A percentile compares a stretch with the other conserved stretches of the same genome.
Conservation (phyloP, 2,329 filamentous ascomycete species). For the Paraconiothyrium brasiliense region DNA sequence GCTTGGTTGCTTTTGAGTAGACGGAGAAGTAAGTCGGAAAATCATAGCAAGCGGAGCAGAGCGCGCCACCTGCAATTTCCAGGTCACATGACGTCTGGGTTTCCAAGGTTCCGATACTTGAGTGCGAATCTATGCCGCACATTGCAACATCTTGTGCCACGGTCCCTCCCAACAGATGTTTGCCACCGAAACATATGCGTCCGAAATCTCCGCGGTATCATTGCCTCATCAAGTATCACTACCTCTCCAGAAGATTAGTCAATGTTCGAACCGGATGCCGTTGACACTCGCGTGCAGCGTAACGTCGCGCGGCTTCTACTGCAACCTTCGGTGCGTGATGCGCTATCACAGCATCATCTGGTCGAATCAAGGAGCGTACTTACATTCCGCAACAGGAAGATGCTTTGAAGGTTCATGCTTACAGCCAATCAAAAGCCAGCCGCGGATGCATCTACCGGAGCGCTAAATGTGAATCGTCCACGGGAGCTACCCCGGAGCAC, state of each 20-base stretch:
- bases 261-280: neutral
- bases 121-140: neutral
- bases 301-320: constrained; percentile 1
- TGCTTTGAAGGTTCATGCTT: neutral
- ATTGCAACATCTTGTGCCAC: neutral
- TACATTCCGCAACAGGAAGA: neutral
- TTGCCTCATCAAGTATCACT: neutral
- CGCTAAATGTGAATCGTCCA: neutral
- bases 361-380: neutral
- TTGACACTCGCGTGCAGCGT: neutral
- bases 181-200: neutral
- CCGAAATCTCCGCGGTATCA: neutral
- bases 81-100: neutral
- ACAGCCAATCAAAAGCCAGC: neutral
- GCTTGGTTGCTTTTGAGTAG: constrained; percentile 17
- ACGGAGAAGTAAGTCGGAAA: neutral
- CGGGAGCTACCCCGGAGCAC: constrained; percentile 5
- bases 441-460: constrained; percentile 1
- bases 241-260: neutral
- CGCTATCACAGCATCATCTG: constrained; percentile 6
- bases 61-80: neutral
- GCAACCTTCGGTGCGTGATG: neutral
- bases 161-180: neutral
- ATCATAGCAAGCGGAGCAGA: neutral
- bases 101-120: neutral